Base-by-base conservation (phyloP, 78 protist species). In the Paratrimastix pyriformis region DNA sequence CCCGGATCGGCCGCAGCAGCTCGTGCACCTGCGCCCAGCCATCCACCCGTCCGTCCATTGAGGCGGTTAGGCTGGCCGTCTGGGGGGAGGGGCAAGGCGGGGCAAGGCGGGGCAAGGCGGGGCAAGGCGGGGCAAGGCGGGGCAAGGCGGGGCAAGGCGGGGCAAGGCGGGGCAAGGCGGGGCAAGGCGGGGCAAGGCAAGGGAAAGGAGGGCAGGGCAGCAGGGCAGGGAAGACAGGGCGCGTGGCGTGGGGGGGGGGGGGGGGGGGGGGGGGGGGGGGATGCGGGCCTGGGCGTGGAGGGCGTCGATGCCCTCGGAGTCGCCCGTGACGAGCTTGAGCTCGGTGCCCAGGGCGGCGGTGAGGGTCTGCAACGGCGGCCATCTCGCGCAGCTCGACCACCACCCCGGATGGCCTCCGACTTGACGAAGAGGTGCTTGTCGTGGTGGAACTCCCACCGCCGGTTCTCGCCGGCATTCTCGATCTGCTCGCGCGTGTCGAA, bases 361-460 rank as follows among this genome's bases (percentile, higher is more conserved):
- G 77, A 85, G 83, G 39, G 79, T 65, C 11, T 80, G 74, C 33
- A 84, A 18, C n/a, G 37, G 60, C 40, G 37, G 74, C 74, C 3
- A 88, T 70, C 24, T 73, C 33, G 37, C 8, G 26, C 38, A 91
- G 79, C 65, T 91, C 86, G 21, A 32, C 58, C 77, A 88, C 81
- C 29, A 76, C 11, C 7, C 4, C 75, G 9, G 87, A 87, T 86
- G 84, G 83, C 86, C 39, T 60, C 70, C 0, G 90, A 84, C 35
- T 58, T 70, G 3, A 55, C 87, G 35, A 92, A 88, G 52, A 88
- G 77, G 13, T 70, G 50, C 30, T 24, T 21, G 35, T 8, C 45
- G 33, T 74, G 76, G 62, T 88, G 90, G 52, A 92, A 92, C 66
- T 85, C 91, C 93, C 96, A 92, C 30, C 88, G 89, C 24, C 21